These are phyloP conservation scores for Magnaporthales sp. DNA, from an alignment of 2,329 filamentous ascomycete genomes.

Conservation along the genomic window DNA sequence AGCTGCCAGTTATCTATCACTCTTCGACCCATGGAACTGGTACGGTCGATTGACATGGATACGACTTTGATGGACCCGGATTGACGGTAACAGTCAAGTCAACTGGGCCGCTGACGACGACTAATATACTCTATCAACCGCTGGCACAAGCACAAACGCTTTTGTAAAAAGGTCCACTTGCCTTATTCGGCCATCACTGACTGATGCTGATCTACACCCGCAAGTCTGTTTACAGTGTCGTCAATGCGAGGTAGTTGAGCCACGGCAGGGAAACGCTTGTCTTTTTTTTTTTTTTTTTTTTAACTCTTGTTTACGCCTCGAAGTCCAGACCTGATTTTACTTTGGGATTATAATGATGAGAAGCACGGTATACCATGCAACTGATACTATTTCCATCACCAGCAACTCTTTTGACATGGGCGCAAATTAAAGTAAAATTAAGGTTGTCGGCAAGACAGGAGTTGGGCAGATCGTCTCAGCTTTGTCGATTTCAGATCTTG, in stretches of 20 bases:
- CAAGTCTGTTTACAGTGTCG: neutral
- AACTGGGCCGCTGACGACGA: neutral
- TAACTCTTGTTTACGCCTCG: neutral
- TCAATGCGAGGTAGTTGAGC: neutral
- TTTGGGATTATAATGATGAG: neutral
- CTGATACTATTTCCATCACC: neutral
- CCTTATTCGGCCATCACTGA: neutral
- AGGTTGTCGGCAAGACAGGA: neutral
- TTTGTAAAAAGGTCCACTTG: neutral
- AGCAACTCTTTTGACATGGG: neutral
- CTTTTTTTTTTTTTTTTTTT: neutral
- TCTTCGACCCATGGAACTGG: neutral
- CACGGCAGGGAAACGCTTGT: neutral
- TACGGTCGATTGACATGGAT: neutral
- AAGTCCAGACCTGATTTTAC: neutral
- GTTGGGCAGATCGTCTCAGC: neutral
- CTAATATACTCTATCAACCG: neutral
- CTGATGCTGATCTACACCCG: neutral
- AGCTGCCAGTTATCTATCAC: neutral
- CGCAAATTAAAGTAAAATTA: neutral
- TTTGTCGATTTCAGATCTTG: neutral
- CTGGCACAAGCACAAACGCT: neutral
- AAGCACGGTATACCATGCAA: neutral
- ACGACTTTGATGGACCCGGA: neutral
- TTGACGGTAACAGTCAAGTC: neutral